Evolutionary conservation across 768 basidiomycete genomes (phyloP).

Genomic region (Tephrocybe sp.): DNA sequence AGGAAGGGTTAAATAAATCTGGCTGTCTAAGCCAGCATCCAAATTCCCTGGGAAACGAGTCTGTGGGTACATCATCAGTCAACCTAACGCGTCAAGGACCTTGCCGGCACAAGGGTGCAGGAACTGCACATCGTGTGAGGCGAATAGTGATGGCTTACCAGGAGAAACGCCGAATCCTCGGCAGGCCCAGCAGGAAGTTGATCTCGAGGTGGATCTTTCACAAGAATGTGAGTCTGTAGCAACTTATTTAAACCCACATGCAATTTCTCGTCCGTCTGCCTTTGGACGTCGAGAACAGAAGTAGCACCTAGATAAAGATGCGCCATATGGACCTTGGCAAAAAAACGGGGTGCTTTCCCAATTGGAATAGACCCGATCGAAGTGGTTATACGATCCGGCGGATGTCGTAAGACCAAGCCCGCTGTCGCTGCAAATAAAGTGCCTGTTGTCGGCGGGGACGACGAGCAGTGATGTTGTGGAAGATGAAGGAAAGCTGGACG

Average conservation of each 20-base stretch:
- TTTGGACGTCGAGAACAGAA: constrained; percentile 14
- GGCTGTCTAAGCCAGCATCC: constrained; percentile 4
- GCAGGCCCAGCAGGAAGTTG: constrained; percentile 22
- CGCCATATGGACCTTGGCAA: constrained; percentile 17
- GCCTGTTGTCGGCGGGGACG: neutral
- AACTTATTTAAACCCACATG: constrained; percentile 3
- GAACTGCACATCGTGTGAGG: constrained; percentile 10
- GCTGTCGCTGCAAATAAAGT: neutral
- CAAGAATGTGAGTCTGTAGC: constrained; percentile 17
- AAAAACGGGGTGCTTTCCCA: constrained; percentile 8
- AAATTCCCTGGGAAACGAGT: constrained; percentile 17
- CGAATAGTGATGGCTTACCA: constrained; percentile 26
- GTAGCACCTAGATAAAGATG: constrained; percentile 7
- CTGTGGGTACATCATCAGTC: constrained; percentile 19
- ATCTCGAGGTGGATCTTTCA: constrained; percentile 32
- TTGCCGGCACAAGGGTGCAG: constrained; percentile 4
- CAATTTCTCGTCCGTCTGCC: constrained; percentile 5
- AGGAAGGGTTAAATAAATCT: constrained; percentile 17
- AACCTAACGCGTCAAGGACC: constrained; percentile 17
- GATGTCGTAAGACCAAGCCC: constrained; percentile 2
- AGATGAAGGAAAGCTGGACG: neutral
- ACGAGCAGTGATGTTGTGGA: constrained; percentile 1
- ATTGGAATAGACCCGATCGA: constrained; percentile 7
- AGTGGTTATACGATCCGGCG: constrained; percentile 9
- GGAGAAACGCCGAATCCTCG: constrained; percentile 20